Base-by-base conservation (phyloP, 179 eudicot genomes). In the Dionaea muscipula region DNA sequence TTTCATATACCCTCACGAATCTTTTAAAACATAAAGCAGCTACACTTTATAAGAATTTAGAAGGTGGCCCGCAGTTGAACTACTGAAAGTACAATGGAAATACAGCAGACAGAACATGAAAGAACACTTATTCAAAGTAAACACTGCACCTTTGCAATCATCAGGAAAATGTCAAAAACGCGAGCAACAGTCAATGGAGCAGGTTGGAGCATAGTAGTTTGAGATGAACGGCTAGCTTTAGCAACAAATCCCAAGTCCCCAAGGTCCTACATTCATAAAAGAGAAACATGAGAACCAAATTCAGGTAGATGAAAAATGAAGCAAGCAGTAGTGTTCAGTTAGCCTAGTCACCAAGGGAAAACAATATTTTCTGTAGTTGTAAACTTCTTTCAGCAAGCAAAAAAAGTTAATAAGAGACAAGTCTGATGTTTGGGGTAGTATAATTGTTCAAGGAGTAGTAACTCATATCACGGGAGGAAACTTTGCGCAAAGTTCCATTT, bases 191-290 rank as follows among this genome's bases (percentile, higher is more conserved):
- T 87, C 37, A 91, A 66, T 40, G 94, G 76, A 65, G 77, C 71
- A 24, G 95, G 95, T 75, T 76, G 83, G 17, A 69, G 67, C 95
- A 91, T 87, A 72, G 79, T 73, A 56, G 77, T 64, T 62, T 91
- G 98, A 36, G 91, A 81, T 19, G 98, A 82, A 48, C 94, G 94
- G 28, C 79, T 65, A 56, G 75, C 89, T 71, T 79, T 84, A 16
- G 98, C 98, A 47, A 91, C 98, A 54, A 80, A 83, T 53, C 98
- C 98, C 63, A 91, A 66, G 69, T 91, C 98, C 54, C 98, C 98
- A 58, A 82, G 74, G 17, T 79, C 74, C 96, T 87, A 64, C 57
- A 18, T 37, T 26, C 12, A 52, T 37, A 48, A 37, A 15, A 67
- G 47, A 47, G 38, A 8, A 11, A 46, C 11, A 25, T 16, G 33